phyloP scores from a whole-genome alignment of 768 basidiomycete genomes.

The Galerina marginata region DNA sequence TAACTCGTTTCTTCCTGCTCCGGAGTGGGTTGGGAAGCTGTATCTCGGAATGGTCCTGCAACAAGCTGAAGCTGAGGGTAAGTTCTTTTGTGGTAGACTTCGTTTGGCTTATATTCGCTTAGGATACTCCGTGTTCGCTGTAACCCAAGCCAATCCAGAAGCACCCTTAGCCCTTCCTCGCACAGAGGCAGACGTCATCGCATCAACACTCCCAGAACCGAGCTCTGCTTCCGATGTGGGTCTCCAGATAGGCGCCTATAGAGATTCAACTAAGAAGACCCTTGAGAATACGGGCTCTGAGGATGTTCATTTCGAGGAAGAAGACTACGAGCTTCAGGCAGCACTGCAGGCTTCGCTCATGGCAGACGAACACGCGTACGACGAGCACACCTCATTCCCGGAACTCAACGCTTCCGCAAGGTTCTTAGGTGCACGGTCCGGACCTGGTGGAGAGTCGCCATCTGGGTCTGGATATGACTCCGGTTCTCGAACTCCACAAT shows the following conservation, averaged over 20 bases:
- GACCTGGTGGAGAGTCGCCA: too few species aligned
- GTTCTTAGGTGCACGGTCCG: too few species aligned
- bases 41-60: constrained; percentile 88
- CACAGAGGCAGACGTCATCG: constrained; percentile 74
- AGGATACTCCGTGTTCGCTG: constrained; percentile 86
- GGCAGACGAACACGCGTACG: constrained; percentile 17
- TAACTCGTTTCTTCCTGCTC: constrained; percentile 71
- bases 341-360: constrained; percentile 83
- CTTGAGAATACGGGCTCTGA: constrained; percentile 2
- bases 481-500: constrained; percentile 15
- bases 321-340: constrained; percentile 87
- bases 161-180: constrained; percentile 61
- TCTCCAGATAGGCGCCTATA: not conserved
- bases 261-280: not conserved
- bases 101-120: constrained; percentile 2
- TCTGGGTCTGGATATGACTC: constrained; percentile 14
- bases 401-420: too few species aligned
- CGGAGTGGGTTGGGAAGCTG: constrained; percentile 84
- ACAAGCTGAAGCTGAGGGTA: constrained; percentile 87
- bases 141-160: constrained; percentile 65
- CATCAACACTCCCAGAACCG: constrained; percentile 65
- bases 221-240: constrained; percentile 31
- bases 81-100: not conserved
- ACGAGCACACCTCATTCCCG: not conserved
- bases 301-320: constrained; percentile 67